phyloP scores from a whole-genome alignment of 2,329 filamentous ascomycete genomes.

The Fusarium pseudonygamai region DNA sequence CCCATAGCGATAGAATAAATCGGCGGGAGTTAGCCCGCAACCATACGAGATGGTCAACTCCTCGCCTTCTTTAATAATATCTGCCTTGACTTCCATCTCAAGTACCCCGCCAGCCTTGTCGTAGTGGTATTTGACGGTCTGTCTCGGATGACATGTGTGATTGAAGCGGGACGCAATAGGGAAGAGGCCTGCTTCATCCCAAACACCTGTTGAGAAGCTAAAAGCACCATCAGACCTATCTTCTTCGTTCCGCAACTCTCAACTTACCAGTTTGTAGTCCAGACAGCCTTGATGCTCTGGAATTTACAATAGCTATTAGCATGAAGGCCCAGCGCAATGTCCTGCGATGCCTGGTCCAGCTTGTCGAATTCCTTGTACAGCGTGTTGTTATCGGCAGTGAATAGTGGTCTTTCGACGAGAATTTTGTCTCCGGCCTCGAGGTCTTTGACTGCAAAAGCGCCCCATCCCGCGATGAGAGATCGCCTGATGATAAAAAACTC shows the following conservation, averaged over 20 bases:
- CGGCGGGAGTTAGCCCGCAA: conserved; percentile 42
- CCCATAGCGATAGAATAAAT: conserved; percentile 58
- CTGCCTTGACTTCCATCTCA: conserved; percentile 50
- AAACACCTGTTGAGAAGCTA: conserved; percentile 43
- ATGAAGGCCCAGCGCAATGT: conserved; percentile 52
- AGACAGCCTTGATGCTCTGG: conserved; percentile 51
- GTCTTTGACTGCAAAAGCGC: conserved; percentile 55
- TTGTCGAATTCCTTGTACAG: conserved; percentile 50
- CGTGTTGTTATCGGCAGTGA: conserved; percentile 44
- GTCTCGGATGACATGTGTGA: conserved; percentile 59
- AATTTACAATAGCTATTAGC: conserved; percentile 44
- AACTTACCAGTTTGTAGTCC: conserved; percentile 59
- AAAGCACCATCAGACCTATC: not conserved
- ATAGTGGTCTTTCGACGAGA: conserved; percentile 56
- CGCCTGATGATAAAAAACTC: conserved; percentile 52
- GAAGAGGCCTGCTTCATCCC: conserved; percentile 54
- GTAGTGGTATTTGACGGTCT: conserved; percentile 58
- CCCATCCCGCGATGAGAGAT: conserved; percentile 56
- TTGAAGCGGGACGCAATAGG: conserved; percentile 66
- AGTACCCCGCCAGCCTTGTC: conserved; percentile 49
- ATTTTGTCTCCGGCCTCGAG: conserved; percentile 53
- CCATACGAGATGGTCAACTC: conserved; percentile 65
- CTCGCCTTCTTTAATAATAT: conserved; percentile 51
- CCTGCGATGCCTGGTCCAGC: conserved; percentile 45
- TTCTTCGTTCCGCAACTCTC: not conserved